Conservation (phyloP, 139 green algal genomes). For the Chlorella sp. region DNA sequence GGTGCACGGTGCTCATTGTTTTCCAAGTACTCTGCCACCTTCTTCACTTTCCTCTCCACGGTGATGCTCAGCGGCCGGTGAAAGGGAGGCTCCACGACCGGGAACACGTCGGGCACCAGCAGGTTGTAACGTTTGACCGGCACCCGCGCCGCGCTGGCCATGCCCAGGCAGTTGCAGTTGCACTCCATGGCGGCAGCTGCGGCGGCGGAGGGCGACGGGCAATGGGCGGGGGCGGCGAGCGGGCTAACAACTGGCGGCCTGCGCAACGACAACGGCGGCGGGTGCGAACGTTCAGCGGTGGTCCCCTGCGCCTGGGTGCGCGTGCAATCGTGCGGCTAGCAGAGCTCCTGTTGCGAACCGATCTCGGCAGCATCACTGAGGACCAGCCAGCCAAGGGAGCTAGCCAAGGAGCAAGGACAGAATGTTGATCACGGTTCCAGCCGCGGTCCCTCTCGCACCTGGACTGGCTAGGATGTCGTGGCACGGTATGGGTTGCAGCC, state of each 20-base stretch:
- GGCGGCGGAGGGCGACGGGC: background rate
- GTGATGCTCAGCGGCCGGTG: slow-evolving; percentile 31
- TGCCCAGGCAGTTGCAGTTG: slow-evolving; percentile 67
- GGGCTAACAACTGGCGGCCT: too few species aligned
- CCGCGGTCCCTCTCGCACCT: too few species aligned
- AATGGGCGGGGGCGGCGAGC: too few species aligned
- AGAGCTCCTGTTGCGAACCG: background rate
- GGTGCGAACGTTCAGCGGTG: too few species aligned
- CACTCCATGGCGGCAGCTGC: slow-evolving; percentile 27
- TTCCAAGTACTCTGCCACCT: slow-evolving; percentile 63
- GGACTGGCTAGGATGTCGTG: too few species aligned
- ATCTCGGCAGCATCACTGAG: background rate
- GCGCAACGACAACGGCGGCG: too few species aligned
- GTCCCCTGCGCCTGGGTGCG: background rate
- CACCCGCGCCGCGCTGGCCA: slow-evolving; percentile 49
- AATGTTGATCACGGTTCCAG: too few species aligned
- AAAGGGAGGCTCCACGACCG: slow-evolving; percentile 44
- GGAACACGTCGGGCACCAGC: slow-evolving; percentile 69
- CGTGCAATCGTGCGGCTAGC: background rate
- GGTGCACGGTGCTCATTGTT: slow-evolving; percentile 59
- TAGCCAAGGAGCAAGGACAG: background rate
- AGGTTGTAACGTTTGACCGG: slow-evolving; percentile 73
- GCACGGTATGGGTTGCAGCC: too few species aligned
- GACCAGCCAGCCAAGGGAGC: too few species aligned
- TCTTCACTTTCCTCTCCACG: slow-evolving; percentile 59